Conservation (phyloP, 2,329 filamentous ascomycete species). For the Zasmidium cellare region DNA sequence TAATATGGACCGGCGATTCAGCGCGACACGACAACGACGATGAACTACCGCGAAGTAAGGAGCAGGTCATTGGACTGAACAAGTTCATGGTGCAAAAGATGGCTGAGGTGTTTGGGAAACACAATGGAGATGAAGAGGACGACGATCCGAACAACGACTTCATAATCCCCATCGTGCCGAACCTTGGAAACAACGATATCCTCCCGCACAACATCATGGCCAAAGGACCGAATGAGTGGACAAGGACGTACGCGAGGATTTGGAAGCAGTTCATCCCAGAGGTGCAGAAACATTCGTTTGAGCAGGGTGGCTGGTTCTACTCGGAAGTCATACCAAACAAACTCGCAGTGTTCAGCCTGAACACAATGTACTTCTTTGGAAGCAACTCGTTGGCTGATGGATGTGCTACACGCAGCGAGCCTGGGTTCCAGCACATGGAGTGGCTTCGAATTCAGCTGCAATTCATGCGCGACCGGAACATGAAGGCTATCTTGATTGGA, state of each 20-base stretch:
- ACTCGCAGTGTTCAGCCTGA: slow-evolving; percentile 88
- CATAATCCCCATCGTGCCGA: slow-evolving; percentile 79
- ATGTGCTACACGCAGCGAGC: slow-evolving; percentile 74
- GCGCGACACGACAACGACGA: slow-evolving; percentile 43
- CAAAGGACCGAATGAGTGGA: slow-evolving; percentile 83
- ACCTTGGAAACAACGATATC: slow-evolving; percentile 95
- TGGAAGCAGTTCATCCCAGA: slow-evolving; percentile 90
- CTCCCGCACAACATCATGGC: slow-evolving; percentile 93
- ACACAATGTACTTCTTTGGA: slow-evolving; percentile 87
- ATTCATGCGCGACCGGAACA: slow-evolving; percentile 74
- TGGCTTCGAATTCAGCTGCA: slow-evolving; percentile 91
- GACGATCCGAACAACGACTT: slow-evolving; percentile 59
- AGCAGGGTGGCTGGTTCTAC: slow-evolving; percentile 91
- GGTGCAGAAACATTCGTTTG: slow-evolving; percentile 85
- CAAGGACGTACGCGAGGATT: slow-evolving; percentile 71
- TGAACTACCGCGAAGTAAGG: slow-evolving; percentile 69
- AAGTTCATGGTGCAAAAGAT: slow-evolving; percentile 74
- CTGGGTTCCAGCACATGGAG: slow-evolving; percentile 92
- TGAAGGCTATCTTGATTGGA: slow-evolving; percentile 93
- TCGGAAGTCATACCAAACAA: slow-evolving; percentile 85
- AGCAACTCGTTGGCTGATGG: slow-evolving; percentile 93
- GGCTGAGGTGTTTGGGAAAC: slow-evolving; percentile 66
- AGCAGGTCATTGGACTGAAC: slow-evolving; percentile 79
- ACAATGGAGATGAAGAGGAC: slow-evolving; percentile 49
- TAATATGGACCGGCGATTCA: slow-evolving; percentile 42